phyloP scores from a whole-genome alignment of 2,329 filamentous ascomycete species.

The Talaromyces islandicus region DNA sequence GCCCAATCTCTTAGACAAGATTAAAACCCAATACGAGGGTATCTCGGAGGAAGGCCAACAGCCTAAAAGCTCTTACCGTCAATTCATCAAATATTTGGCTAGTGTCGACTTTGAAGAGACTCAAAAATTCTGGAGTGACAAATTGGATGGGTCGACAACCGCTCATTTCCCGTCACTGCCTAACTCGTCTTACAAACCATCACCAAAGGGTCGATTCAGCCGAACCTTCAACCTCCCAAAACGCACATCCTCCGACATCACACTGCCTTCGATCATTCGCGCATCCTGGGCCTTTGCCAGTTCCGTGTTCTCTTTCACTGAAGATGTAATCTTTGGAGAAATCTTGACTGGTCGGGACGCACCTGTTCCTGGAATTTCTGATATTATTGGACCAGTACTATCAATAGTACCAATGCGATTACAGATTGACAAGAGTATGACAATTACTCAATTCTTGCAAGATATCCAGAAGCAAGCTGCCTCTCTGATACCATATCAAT shows the following conservation, averaged over 20 bases:
- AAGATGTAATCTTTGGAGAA: slow-evolving; percentile 39
- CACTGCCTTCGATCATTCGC: slow-evolving; percentile 29
- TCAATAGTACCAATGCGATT: slow-evolving; percentile 37
- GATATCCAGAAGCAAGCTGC: slow-evolving; percentile 50
- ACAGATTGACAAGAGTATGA: slow-evolving; percentile 23
- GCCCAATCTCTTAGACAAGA: slow-evolving; percentile 14
- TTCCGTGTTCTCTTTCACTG: slow-evolving; percentile 29
- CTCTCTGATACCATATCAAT: slow-evolving; percentile 53
- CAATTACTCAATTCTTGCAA: slow-evolving; percentile 44
- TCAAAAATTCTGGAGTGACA: slow-evolving; percentile 16
- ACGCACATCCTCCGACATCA: slow-evolving; percentile 10
- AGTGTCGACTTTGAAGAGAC: slow-evolving; percentile 15
- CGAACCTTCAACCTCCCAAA: slow-evolving; percentile 4
- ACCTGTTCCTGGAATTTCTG: slow-evolving; percentile 28
- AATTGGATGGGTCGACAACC: slow-evolving; percentile 11
- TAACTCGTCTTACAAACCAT: slow-evolving; percentile 8
- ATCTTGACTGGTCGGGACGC: slow-evolving; percentile 36
- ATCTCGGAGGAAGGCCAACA: neutral
- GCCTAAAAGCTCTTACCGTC: slow-evolving; percentile 2
- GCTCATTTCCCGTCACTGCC: slow-evolving; percentile 11
- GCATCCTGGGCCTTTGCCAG: slow-evolving; percentile 37
- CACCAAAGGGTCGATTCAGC: slow-evolving; percentile 8
- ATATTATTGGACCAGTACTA: slow-evolving; percentile 36
- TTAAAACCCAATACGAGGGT: slow-evolving; percentile 12
- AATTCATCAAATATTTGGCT: slow-evolving; percentile 10